Base-by-base conservation (phyloP, 129 eudicot species). In the Chrysanthemum seticuspe region DNA sequence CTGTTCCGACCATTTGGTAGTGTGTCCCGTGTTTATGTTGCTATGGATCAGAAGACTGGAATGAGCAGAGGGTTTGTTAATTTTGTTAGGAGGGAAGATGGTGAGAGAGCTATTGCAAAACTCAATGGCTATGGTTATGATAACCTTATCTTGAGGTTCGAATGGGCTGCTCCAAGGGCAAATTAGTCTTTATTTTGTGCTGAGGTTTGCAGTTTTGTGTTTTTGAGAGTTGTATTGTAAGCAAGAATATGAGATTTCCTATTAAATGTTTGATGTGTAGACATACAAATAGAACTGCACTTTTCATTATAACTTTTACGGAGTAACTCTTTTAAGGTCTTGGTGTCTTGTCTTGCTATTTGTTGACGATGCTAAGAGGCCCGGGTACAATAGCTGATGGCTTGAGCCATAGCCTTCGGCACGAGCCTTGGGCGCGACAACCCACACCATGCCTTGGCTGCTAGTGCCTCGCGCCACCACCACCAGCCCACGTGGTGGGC, bases 131-230 rank as follows among this genome's bases (percentile, higher is more conserved):
- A 68, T 68, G 73, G 73, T 15, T 68, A 68, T 68, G 73, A 68
- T 68, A 68, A 68, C 61, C 73, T 68, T 68, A 68, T 68, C 73
- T 25, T 68, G 49, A 68, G 73, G 2, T 61, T 68, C 9, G 73
- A 68, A 50, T 68, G 61, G 73, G 73, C 73, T 68, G 73, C 73
- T 50, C 73, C 73, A 13, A 68, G 73, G 61, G 73, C 73, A 14
- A 68, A 13, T 25, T 68, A 68, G 47, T 68, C 1, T 8, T 25
- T 68, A 40, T 40, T 40, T 6, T 7, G 47, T 51, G 16, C 15
- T 53, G n/a, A 13, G n/a, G 2, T 62, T 0, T 67, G 18, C 53
- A 10, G 48, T 27, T 51, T 29, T 68, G 2, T 68, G 48, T 25
- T 68, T 14, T 51, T 13, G 53, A 50, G 61, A 6, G 29, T 51